phyloP scores from a whole-genome alignment of 31 red algal genomes.

The Endocladia muricata region DNA sequence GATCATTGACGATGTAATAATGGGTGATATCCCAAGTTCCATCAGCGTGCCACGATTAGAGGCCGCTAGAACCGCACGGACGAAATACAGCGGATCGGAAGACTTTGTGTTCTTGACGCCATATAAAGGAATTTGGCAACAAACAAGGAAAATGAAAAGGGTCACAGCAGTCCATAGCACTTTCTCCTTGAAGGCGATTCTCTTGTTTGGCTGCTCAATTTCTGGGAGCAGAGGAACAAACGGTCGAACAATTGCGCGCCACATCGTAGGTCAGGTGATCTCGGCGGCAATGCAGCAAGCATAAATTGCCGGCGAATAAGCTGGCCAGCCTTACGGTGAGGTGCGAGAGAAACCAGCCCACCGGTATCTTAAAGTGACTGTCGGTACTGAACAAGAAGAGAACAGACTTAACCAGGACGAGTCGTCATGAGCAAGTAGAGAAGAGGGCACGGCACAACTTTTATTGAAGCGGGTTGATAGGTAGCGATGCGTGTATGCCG shows the following conservation, averaged over 20 bases:
- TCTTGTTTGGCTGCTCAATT: conserved; percentile 80
- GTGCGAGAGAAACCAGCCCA: no score
- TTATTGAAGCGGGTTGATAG: no score
- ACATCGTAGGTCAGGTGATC: no score
- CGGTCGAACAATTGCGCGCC: conserved; percentile 81
- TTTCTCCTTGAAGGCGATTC: conserved; percentile 90
- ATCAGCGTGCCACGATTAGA: conserved; percentile 97
- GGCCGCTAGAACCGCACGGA: conserved; percentile 89
- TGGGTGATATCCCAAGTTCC: conserved; percentile 98
- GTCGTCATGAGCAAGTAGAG: no score
- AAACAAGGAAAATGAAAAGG: conserved; percentile 95
- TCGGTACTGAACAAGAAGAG: neutral
- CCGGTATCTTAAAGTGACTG: no score
- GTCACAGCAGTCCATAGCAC: conserved; percentile 94
- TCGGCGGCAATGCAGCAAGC: neutral
- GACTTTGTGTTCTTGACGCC: conserved; percentile 88
- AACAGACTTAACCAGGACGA: neutral
- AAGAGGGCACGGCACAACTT: no score
- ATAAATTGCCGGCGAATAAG: neutral
- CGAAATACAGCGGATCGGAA: conserved; percentile 97
- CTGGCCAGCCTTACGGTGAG: neutral
- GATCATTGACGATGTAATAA: conserved; percentile 94
- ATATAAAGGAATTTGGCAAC: conserved; percentile 98
- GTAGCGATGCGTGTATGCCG: no score
- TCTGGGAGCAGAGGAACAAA: conserved; percentile 92